A percentile compares a stretch with the other conserved stretches of the same genome.
phyloP scores from a whole-genome alignment of 768 basidiomycete species.

The Hemileccinum impolitum region DNA sequence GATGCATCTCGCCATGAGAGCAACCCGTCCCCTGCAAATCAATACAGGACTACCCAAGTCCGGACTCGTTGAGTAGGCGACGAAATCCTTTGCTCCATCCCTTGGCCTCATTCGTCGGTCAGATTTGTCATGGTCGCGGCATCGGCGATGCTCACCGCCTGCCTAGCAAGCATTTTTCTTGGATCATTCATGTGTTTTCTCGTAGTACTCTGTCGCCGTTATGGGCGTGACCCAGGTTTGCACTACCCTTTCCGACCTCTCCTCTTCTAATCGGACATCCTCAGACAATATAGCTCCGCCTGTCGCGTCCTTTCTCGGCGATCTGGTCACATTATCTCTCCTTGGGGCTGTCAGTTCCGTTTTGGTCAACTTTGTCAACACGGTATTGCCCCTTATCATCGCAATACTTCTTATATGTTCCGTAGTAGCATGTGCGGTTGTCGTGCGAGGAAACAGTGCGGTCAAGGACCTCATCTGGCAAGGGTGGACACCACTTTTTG shows the following conservation, averaged over 20 bases:
- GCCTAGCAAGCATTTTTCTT: slow-evolving; percentile 70
- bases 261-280: neutral
- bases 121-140: slow-evolving; percentile 78
- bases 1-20: no score
- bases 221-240: slow-evolving; percentile 80
- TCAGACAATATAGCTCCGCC: slow-evolving; percentile 95
- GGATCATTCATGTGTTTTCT: slow-evolving; percentile 92
- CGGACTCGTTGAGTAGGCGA: slow-evolving; percentile 38
- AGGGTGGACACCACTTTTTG: slow-evolving; percentile 89
- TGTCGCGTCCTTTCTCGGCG: slow-evolving; percentile 88
- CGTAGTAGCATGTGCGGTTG: slow-evolving; percentile 47
- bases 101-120: no score
- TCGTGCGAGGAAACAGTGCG: slow-evolving; percentile 63
- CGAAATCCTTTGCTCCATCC: no score
- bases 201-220: slow-evolving; percentile 72
- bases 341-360: slow-evolving; percentile 70
- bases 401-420: slow-evolving; percentile 47
- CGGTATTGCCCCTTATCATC: slow-evolving; percentile 58
- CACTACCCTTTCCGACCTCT: neutral
- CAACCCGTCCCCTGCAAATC: no score
- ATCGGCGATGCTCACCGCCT: slow-evolving; percentile 78
- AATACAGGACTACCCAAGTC: slow-evolving; percentile 35
- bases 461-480: slow-evolving; percentile 71
- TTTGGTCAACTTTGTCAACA: slow-evolving; percentile 65
- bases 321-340: slow-evolving; percentile 84